Conservation (phyloP, 768 basidiomycete genomes). For the Kwoniella sp. region DNA sequence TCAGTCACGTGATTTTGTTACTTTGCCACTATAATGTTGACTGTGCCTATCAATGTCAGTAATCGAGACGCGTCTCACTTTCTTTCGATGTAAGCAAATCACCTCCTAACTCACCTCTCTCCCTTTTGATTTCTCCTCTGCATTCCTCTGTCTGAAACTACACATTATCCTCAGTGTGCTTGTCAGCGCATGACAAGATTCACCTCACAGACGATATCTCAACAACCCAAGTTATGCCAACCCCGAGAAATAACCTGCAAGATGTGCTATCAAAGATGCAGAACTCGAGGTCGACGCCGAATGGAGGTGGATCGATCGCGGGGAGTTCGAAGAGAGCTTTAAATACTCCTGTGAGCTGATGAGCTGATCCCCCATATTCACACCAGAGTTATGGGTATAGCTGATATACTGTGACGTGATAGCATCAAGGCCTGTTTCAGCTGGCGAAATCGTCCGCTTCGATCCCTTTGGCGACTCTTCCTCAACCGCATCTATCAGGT, state of each 20-base stretch:
- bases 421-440: conserved; percentile 3
- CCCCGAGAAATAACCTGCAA: conserved; percentile 35
- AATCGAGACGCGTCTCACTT: not conserved
- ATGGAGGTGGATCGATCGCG: conserved; percentile 6
- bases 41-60: not conserved
- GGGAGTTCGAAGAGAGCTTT: not conserved
- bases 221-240: conserved; percentile 23
- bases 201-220: too few species aligned
- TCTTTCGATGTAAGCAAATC: too few species aligned
- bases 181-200: too few species aligned
- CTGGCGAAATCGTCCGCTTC: conserved; percentile 4
- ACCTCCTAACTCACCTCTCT: too few species aligned
- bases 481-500: not conserved
- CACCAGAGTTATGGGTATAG: not conserved
- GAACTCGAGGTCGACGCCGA: conserved; percentile 6
- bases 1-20: not conserved
- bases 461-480: not conserved
- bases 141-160: too few species aligned
- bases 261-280: conserved; percentile 31
- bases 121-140: too few species aligned
- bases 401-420: not conserved
- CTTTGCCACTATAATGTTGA: not conserved
- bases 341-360: conserved; percentile 9
- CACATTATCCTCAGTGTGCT: too few species aligned
- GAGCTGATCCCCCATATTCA: not conserved